Evolutionary conservation across 2,329 filamentous ascomycete species (phyloP).

Genomic region (Botrytis sinoallii): DNA sequence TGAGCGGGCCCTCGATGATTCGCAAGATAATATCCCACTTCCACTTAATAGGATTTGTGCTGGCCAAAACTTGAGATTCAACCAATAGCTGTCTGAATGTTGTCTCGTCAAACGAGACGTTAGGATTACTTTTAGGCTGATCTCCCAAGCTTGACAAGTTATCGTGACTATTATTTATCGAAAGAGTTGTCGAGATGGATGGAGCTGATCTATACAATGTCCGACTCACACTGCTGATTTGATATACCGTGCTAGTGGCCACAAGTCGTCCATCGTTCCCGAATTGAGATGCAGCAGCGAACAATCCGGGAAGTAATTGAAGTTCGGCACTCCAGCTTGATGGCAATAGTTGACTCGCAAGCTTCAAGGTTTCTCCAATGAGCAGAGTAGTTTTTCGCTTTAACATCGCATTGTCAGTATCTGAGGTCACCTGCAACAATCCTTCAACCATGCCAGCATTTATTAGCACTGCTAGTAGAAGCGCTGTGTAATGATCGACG

Average conservation of each 20-base stretch:
- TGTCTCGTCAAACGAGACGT: conserved; percentile 56
- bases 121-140: conserved; percentile 50
- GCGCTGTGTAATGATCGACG: conserved; percentile 88
- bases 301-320: conserved; percentile 83
- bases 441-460: conserved; percentile 69
- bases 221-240: conserved; percentile 95
- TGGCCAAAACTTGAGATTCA: conserved; percentile 82
- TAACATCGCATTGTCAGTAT: conserved; percentile 64
- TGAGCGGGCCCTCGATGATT: conserved; percentile 87
- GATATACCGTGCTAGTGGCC: conserved; percentile 89
- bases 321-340: conserved; percentile 77
- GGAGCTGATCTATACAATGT: conserved; percentile 79
- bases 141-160: conserved; percentile 55
- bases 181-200: conserved; percentile 36
- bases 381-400: conserved; percentile 88
- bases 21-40: conserved; percentile 92
- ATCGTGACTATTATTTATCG: conserved; percentile 38
- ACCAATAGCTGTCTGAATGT: conserved; percentile 63
- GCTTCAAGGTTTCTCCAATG: conserved; percentile 85
- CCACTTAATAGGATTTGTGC: conserved; percentile 92
- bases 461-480: conserved; percentile 81
- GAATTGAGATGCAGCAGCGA: conserved; percentile 72
- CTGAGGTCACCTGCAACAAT: conserved; percentile 62
- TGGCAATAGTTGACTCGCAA: conserved; percentile 82
- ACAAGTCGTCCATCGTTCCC: conserved; percentile 69